Conservation (phyloP, 2,329 filamentous ascomycete species). For the Arthroderma sp. region DNA sequence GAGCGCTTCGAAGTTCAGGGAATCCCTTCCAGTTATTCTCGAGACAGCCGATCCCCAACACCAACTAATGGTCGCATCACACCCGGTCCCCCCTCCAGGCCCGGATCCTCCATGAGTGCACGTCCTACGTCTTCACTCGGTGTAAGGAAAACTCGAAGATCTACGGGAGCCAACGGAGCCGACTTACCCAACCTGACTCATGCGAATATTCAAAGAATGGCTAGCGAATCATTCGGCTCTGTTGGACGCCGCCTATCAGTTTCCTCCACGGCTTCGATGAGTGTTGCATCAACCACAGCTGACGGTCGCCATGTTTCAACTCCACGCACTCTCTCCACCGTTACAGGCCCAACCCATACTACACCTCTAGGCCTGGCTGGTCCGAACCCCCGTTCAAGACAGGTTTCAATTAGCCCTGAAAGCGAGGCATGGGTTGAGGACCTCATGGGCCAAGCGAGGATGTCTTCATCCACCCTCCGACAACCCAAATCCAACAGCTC, state of each 20-base stretch:
- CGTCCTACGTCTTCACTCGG: slow-evolving; percentile 27
- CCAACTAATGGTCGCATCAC: slow-evolving; percentile 18
- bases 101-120: slow-evolving; percentile 23
- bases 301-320: slow-evolving; percentile 16
- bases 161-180: slow-evolving; percentile 22
- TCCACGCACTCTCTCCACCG: slow-evolving; percentile 15
- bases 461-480: slow-evolving; percentile 23
- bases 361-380: slow-evolving; percentile 34
- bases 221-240: slow-evolving; percentile 17
- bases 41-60: slow-evolving; percentile 4
- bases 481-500: slow-evolving; percentile 12
- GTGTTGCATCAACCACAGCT: slow-evolving; percentile 17
- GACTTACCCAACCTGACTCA: slow-evolving; percentile 16
- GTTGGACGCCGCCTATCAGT: slow-evolving; percentile 23
- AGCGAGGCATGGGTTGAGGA: slow-evolving; percentile 37
- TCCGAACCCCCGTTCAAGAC: slow-evolving; percentile 27
- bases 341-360: slow-evolving; percentile 6
- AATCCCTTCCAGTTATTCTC: slow-evolving; percentile 16
- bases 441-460: slow-evolving; percentile 32
- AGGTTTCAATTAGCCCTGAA: slow-evolving; percentile 30
- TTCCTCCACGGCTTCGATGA: slow-evolving; percentile 26
- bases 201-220: slow-evolving; percentile 18
- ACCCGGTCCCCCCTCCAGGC: slow-evolving; percentile 20
- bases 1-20: slow-evolving; percentile 44
- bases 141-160: slow-evolving; percentile 26